phyloP scores from a whole-genome alignment of 345 rosid species.

The Lepidium sativum region DNA sequence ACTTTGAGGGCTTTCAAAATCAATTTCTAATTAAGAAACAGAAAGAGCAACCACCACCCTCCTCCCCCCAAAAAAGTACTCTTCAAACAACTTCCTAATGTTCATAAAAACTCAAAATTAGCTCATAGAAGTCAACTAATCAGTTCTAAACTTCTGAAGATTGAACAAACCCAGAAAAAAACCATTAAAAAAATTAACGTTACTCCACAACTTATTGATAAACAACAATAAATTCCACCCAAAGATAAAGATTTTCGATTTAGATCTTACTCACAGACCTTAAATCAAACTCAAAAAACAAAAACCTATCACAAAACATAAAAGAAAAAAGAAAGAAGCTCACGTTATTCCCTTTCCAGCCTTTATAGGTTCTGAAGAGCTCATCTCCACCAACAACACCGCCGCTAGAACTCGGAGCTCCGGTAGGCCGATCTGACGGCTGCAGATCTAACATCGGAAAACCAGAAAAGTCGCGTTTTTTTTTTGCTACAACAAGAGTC shows the following conservation, averaged over 20 bases:
- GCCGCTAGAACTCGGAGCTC: slow-evolving; percentile 22
- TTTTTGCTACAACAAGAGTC: background rate
- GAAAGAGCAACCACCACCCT: background rate
- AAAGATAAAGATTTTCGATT: background rate
- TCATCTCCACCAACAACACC: slow-evolving; percentile 27
- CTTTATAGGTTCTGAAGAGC: slow-evolving; percentile 51
- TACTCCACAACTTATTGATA: no score
- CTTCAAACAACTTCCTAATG: background rate
- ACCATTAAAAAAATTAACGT: no score
- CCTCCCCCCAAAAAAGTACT: background rate
- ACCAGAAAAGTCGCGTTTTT: slow-evolving; percentile 4
- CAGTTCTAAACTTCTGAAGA: background rate
- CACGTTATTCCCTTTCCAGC: slow-evolving; percentile 85
- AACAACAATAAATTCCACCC: background rate
- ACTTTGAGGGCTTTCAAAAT: background rate
- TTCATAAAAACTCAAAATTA: background rate
- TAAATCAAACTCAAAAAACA: background rate
- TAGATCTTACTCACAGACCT: slow-evolving; percentile 29
- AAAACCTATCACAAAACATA: background rate
- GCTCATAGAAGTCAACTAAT: slow-evolving; percentile 17
- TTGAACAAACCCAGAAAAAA: background rate
- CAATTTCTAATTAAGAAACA: background rate
- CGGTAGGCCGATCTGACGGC: slow-evolving; percentile 29
- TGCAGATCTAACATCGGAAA: slow-evolving; percentile 30
- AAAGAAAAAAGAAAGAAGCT: slow-evolving; percentile 19